Conservation (phyloP, 768 basidiomycete species). For the Piloderma croceum region DNA sequence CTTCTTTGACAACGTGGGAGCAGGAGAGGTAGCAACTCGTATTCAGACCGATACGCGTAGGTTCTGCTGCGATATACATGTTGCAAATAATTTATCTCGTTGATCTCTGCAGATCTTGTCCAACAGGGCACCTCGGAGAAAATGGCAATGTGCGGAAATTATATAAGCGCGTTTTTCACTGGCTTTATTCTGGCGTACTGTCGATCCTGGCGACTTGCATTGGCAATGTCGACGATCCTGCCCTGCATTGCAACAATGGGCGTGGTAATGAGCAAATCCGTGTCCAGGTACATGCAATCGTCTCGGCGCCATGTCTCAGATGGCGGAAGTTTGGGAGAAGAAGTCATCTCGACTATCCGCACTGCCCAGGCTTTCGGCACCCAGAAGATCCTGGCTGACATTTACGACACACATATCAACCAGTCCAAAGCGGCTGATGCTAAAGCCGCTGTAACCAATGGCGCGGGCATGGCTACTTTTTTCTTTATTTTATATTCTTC, state of each 20-base stretch:
- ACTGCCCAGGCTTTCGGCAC: slow-evolving; percentile 91
- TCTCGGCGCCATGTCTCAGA: slow-evolving; percentile 74
- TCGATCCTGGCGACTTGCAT: slow-evolving; percentile 74
- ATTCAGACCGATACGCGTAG: slow-evolving; percentile 84
- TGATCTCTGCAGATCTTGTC: slow-evolving; percentile 59
- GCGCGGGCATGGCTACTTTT: slow-evolving; percentile 61
- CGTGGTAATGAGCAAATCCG: slow-evolving; percentile 61
- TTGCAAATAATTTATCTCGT: slow-evolving; percentile 3
- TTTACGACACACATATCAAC: slow-evolving; percentile 63
- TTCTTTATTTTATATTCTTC: slow-evolving; percentile 79
- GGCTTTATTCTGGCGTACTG: slow-evolving; percentile 75
- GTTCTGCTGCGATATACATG: slow-evolving; percentile 19
- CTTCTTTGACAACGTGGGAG: slow-evolving; percentile 87
- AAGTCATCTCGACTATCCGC: slow-evolving; percentile 85
- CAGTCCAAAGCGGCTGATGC: slow-evolving; percentile 47
- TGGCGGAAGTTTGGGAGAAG: slow-evolving; percentile 82
- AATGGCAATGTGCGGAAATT: slow-evolving; percentile 63
- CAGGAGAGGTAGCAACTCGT: slow-evolving; percentile 90
- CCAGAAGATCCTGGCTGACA: slow-evolving; percentile 50
- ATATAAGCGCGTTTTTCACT: slow-evolving; percentile 63
- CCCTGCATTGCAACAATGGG: slow-evolving; percentile 80
- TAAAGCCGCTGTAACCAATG: slow-evolving; percentile 57
- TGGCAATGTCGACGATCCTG: slow-evolving; percentile 71
- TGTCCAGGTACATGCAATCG: slow-evolving; percentile 61
- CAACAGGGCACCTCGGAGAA: slow-evolving; percentile 92